These are phyloP conservation scores for Arachnomyces sp. DNA, from an alignment of 2,329 filamentous ascomycete genomes.

Conservation along the genomic window DNA sequence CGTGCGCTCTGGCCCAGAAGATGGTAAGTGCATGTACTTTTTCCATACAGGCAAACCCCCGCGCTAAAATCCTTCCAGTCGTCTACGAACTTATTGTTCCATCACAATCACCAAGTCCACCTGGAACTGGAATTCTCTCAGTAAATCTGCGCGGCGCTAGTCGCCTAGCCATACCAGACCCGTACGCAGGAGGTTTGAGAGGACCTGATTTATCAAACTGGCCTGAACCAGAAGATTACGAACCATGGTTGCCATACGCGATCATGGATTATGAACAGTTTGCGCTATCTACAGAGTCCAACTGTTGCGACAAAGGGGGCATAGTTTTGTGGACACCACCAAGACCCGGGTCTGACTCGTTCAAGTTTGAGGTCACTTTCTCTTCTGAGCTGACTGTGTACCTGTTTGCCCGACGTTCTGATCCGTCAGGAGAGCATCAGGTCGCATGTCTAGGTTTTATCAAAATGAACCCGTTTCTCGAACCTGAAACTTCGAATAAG, in stretches of 20 bases:
- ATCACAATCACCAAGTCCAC: slow-evolving; percentile 3
- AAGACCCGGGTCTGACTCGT: not conserved
- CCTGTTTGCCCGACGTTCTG: slow-evolving; percentile 5
- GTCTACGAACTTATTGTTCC: slow-evolving; percentile 4
- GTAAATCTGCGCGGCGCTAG: slow-evolving; percentile 1
- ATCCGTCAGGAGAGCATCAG: slow-evolving; percentile 4
- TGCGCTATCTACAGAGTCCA: slow-evolving; percentile 4
- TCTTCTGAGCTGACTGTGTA: slow-evolving; percentile 4
- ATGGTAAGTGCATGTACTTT: slow-evolving; percentile 2
- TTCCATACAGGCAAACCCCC: not conserved
- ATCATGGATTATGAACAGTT: slow-evolving; percentile 7
- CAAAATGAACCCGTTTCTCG: slow-evolving; percentile 4
- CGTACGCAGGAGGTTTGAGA: slow-evolving; percentile 1
- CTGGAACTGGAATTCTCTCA: slow-evolving; percentile 3
- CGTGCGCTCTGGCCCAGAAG: not conserved
- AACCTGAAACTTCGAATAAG: not conserved
- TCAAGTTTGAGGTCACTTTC: slow-evolving; percentile 4
- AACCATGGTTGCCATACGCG: slow-evolving; percentile 6
- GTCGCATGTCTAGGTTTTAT: slow-evolving; percentile 5
- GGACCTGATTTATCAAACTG: not conserved
- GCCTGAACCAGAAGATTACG: not conserved
- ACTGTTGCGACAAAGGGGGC: not conserved
- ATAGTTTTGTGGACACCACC: not conserved
- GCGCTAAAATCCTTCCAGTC: slow-evolving; percentile 1
- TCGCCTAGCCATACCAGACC: slow-evolving; percentile 3